A percentile compares a stretch with the other conserved stretches of the same genome.
Conservation (phyloP, 805 yeast genomes). For the Candida manassasensis region DNA sequence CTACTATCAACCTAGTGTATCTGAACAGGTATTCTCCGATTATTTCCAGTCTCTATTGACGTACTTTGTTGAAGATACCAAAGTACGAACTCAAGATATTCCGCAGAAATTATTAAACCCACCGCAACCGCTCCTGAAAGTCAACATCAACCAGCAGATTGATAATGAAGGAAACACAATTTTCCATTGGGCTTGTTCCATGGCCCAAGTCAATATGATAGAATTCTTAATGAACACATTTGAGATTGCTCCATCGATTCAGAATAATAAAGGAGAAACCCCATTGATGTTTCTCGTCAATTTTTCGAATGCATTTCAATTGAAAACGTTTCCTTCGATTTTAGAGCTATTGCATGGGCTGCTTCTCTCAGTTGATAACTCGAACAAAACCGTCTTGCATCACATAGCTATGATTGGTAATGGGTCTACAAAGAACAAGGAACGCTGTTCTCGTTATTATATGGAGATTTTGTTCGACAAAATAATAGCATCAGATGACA, state of each 20-base stretch:
- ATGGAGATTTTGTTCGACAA: slow-evolving; percentile 34
- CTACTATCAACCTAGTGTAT: slow-evolving; percentile 12
- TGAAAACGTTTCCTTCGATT: slow-evolving; percentile 33
- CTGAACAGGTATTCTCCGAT: slow-evolving; percentile 28
- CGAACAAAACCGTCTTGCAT: slow-evolving; percentile 39
- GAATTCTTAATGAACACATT: slow-evolving; percentile 58
- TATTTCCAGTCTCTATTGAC: slow-evolving; percentile 42
- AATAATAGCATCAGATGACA: slow-evolving; percentile 19
- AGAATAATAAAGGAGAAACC: slow-evolving; percentile 84
- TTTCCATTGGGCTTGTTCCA: slow-evolving; percentile 92
- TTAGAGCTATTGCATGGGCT: slow-evolving; percentile 33
- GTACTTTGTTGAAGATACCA: slow-evolving; percentile 49
- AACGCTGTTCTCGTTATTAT: slow-evolving; percentile 35
- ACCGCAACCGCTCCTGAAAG: slow-evolving; percentile 49
- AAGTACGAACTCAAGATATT: slow-evolving; percentile 14
- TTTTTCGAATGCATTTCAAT: slow-evolving; percentile 35
- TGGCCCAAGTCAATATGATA: slow-evolving; percentile 73
- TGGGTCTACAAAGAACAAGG: slow-evolving; percentile 24
- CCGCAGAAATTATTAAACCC: slow-evolving; percentile 46
- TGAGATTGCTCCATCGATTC: slow-evolving; percentile 64
- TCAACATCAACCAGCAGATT: slow-evolving; percentile 76
- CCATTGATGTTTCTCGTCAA: slow-evolving; percentile 52
- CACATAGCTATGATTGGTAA: slow-evolving; percentile 27
- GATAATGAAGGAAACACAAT: slow-evolving; percentile 94
- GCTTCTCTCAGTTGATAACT: slow-evolving; percentile 31